Evolutionary conservation across 2,329 filamentous ascomycete species (phyloP).

Genomic region (Venturia effusa): DNA sequence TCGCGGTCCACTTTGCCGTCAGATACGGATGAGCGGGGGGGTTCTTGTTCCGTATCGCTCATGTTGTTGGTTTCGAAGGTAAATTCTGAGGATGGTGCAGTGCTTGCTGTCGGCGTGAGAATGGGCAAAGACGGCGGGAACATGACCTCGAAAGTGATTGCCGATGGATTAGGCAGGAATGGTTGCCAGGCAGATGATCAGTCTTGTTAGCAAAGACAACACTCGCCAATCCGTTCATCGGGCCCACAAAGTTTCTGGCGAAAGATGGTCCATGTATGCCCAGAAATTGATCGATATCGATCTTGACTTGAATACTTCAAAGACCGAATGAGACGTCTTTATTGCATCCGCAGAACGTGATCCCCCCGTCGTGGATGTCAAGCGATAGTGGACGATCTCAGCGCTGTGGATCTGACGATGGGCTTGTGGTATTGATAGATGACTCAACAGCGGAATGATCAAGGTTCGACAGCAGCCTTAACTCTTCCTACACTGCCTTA

Average conservation of each 20-base stretch:
- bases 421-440: too few relatives aligned
- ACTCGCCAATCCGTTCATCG: background rate
- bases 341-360: too few relatives aligned
- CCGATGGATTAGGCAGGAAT: background rate
- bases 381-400: too few relatives aligned
- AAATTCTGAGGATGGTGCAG: background rate
- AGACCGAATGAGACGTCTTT: background rate
- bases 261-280: background rate
- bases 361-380: too few relatives aligned
- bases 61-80: background rate
- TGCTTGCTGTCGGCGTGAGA: too few relatives aligned
- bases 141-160: too few relatives aligned
- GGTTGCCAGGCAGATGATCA: background rate
- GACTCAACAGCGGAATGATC: too few relatives aligned
- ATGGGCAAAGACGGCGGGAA: too few relatives aligned
- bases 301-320: background rate
- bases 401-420: too few relatives aligned
- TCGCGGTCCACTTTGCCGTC: constrained; percentile 23
- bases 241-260: background rate
- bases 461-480: too few relatives aligned
- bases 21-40: constrained; percentile 14
- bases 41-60: background rate
- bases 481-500: too few relatives aligned
- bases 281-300: background rate
- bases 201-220: background rate